These are phyloP conservation scores for Hansenula anomala DNA, from an alignment of 1,139 yeast genomes.

Conservation along the genomic window DNA sequence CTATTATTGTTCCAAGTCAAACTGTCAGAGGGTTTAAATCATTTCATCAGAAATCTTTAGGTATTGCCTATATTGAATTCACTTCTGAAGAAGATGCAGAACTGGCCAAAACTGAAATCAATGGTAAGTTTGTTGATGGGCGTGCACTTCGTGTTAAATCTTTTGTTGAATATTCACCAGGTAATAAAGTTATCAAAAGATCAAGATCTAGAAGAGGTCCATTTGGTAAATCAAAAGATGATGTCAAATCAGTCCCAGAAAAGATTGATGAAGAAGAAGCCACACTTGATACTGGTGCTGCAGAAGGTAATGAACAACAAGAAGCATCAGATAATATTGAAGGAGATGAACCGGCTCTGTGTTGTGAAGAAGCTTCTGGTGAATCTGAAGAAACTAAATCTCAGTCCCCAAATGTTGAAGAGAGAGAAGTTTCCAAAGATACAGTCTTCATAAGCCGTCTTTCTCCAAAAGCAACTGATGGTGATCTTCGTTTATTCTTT, in stretches of 20 bases:
- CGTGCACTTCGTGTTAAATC: constrained; percentile 34
- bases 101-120: constrained; percentile 36
- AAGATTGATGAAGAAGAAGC: constrained; percentile 11
- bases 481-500: constrained; percentile 38
- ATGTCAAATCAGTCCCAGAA: background rate
- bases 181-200: constrained; percentile 36
- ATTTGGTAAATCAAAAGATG: constrained; percentile 21
- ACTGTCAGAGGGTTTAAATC: constrained; percentile 42
- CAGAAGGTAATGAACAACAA: background rate
- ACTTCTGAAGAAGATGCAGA: constrained; percentile 43
- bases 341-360: constrained; percentile 1
- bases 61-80: constrained; percentile 65
- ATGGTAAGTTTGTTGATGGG: constrained; percentile 36
- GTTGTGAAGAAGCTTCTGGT: constrained; percentile 19
- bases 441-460: constrained; percentile 50
- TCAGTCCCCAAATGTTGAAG: too few species aligned
- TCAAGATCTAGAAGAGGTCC: constrained; percentile 39
- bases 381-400: constrained; percentile 29
- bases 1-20: constrained; percentile 50
- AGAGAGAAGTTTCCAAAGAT: constrained; percentile 24
- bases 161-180: constrained; percentile 38
- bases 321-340: background rate
- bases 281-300: constrained; percentile 1
- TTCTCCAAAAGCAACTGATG: constrained; percentile 35
- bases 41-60: constrained; percentile 43